Conservation (phyloP, 1,284 basidiomycete genomes). For the Flammula alnicola region DNA sequence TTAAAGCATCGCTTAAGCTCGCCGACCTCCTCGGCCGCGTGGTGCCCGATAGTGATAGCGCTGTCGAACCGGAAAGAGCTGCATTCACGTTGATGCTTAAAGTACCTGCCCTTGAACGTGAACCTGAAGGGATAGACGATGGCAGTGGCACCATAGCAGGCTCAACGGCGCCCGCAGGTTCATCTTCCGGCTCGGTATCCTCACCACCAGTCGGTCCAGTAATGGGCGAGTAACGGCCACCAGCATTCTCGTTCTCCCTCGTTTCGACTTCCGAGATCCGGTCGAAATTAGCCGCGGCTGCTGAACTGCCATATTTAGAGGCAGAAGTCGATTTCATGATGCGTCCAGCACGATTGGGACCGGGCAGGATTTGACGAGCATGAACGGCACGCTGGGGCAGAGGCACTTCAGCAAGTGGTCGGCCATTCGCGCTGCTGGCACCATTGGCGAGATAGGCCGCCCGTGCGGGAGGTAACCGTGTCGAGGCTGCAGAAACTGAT, state of each 20-base stretch:
- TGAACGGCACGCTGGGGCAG: constrained; percentile 35
- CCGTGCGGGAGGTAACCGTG: constrained; percentile 23
- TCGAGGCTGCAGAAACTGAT: constrained; percentile 29
- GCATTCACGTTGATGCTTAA: constrained; percentile 24
- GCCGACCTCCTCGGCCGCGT: constrained; percentile 67
- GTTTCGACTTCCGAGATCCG: constrained; percentile 39
- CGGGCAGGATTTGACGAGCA: constrained; percentile 36
- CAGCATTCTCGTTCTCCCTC: constrained; percentile 29
- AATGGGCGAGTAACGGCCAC: constrained; percentile 25
- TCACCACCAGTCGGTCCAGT: constrained; percentile 20
- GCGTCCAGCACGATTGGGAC: constrained; percentile 38
- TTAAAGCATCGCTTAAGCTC: constrained; percentile 66
- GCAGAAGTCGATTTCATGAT: constrained; percentile 38
- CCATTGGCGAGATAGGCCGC: constrained; percentile 27
- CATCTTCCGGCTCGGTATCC: constrained; percentile 40
- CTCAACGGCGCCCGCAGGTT: constrained; percentile 27
- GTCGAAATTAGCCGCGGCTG: constrained; percentile 30
- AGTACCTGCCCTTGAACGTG: constrained; percentile 14
- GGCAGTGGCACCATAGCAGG: constrained; percentile 27
- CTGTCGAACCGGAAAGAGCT: constrained; percentile 14
- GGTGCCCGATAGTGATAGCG: constrained; percentile 38
- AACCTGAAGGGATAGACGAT: constrained; percentile 19
- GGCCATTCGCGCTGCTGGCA: constrained; percentile 19
- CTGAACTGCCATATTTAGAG: constrained; percentile 28
- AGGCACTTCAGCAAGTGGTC: constrained; percentile 35